phyloP scores from a whole-genome alignment of 2,329 filamentous ascomycete species.

The Beauveria australis region DNA sequence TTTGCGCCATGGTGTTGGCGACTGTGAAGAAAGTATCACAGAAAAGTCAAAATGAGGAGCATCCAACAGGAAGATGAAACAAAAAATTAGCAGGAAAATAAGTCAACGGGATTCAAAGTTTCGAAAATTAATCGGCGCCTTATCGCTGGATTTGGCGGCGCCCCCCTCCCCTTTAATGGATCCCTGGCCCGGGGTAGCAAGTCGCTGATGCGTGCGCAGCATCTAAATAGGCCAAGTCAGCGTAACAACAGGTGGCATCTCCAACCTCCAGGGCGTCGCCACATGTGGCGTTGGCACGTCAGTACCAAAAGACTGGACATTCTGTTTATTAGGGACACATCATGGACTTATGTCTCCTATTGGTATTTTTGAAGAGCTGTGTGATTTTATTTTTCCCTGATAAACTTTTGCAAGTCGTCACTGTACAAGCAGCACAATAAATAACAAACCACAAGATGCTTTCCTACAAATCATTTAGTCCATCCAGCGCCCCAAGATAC shows the following conservation, averaged over 20 bases:
- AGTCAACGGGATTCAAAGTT: not conserved
- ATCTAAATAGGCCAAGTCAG: not conserved
- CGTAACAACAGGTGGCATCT: conserved; percentile 8
- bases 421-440: too few species aligned
- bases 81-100: not conserved
- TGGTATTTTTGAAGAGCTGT: too few species aligned
- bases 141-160: not conserved
- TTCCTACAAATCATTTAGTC: too few species aligned
- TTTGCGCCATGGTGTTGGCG: conserved; percentile 26
- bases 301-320: not conserved
- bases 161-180: conserved; percentile 9
- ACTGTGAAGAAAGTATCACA: not conserved
- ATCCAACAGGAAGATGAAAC: not conserved
- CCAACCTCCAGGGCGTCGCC: too few species aligned
- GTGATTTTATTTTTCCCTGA: too few species aligned
- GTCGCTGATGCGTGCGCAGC: not conserved
- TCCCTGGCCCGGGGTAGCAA: not conserved
- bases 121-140: conserved; percentile 4
- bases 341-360: too few species aligned
- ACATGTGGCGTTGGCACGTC: not conserved
- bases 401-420: too few species aligned
- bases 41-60: not conserved
- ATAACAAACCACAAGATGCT: too few species aligned
- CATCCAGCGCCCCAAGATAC: too few species aligned
- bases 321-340: too few species aligned